Conservation (phyloP, 441 rosid species). For the Gossypium schwendimanii region DNA sequence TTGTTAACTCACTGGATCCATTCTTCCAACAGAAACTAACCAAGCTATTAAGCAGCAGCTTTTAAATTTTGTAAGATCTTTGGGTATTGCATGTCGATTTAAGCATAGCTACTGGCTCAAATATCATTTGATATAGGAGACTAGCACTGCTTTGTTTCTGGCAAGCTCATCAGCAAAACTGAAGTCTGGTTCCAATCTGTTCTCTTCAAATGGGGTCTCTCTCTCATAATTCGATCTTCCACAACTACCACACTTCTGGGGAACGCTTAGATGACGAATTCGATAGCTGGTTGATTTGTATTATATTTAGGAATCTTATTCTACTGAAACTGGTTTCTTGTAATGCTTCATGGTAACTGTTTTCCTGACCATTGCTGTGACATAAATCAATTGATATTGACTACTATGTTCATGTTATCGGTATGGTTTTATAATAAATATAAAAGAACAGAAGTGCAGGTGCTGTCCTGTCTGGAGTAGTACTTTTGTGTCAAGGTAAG, state of each 20-base stretch:
- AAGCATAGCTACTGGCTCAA: neutral
- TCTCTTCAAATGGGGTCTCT: too few species aligned
- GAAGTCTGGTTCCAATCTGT: too few species aligned
- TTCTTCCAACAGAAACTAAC: neutral
- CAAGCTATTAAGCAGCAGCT: neutral
- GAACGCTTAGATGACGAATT: too few species aligned
- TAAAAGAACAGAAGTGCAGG: neutral
- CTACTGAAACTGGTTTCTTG: neutral
- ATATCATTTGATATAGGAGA: neutral
- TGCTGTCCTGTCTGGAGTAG: too few species aligned
- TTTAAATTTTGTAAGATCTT: neutral
- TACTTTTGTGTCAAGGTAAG: too few species aligned
- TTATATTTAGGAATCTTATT: neutral
- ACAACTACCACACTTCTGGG: too few species aligned
- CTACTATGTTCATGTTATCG: neutral
- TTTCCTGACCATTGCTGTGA: neutral
- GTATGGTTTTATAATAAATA: neutral
- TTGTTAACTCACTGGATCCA: neutral
- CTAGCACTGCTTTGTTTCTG: neutral
- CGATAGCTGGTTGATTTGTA: neutral
- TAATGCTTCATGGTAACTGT: neutral
- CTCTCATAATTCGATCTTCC: too few species aligned
- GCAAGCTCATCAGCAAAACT: too few species aligned
- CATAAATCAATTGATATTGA: neutral
- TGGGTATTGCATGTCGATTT: neutral